Evolutionary conservation across 352 stramenopile genomes (phyloP), one percentile per base, ranked within the genome.

Genomic region (Globisporangium parvum): DNA sequence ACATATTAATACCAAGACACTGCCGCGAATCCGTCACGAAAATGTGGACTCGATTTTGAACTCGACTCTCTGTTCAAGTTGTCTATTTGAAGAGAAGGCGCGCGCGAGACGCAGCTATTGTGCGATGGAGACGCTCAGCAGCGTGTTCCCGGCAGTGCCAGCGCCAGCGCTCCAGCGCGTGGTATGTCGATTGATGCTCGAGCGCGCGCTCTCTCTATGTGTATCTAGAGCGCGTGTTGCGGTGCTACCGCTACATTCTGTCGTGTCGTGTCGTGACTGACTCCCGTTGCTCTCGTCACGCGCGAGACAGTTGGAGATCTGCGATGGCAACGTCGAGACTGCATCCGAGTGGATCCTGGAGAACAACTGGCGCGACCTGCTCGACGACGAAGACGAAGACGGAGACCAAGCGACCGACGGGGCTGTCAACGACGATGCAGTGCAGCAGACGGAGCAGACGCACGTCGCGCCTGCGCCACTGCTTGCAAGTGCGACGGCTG

Each of bases 271-370:
- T n/a, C n/a, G n/a, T n/a, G n/a, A n/a, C n/a, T n/a, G 44, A 31
- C 44, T 15, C 44, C 0, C 39, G 20, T 2, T 9, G 26, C 26
- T 28, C 26, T 28, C 26, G n/a, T n/a, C n/a, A 2, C 20, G 17
- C 15, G 39, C 4, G 28, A n/a, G n/a, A 6, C 54, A 85, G 77
- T 49, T 85, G 28, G 69, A 81, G 26, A 65, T 87, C 28, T 87
- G 72, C 55, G 71, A 81, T 49, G 50, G 73, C 18, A 81, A 62
- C 44, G 66, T 87, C 20, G 72, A 77, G 26, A 50, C 74, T 17
- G 77, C 77, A 9, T 85, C 77, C 42, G 59, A 75, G 47, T 87
- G 73, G 69, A 66, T 87, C 10, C 28, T 85, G 9, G 74, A 85
- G 57, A 80, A 87, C 55, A 70, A 80, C 61, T 87, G 74, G 77